Evolutionary conservation across 2,329 filamentous ascomycete species (phyloP).

Genomic region (Xenosphaeropsis pyriputrescens): DNA sequence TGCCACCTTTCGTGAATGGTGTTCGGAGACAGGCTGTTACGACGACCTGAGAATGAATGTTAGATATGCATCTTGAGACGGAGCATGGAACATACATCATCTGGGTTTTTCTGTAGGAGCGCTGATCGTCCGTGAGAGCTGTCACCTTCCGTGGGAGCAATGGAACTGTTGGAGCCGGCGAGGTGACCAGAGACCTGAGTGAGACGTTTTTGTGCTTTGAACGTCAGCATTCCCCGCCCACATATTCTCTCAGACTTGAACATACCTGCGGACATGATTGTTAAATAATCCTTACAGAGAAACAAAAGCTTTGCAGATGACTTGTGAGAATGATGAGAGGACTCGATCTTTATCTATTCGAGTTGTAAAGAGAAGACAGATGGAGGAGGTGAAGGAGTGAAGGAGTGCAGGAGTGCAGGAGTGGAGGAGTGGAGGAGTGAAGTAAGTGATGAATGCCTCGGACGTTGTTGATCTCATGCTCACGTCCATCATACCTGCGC

Average conservation of each 20-base stretch:
- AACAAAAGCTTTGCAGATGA: not conserved
- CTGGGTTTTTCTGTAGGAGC: constrained; percentile 49
- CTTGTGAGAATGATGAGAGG: not conserved
- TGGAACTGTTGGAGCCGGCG: constrained; percentile 21
- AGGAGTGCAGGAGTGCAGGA: no score
- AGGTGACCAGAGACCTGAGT: constrained; percentile 48
- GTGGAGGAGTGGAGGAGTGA: not conserved
- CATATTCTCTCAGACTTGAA: not conserved
- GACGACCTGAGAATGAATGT: constrained; percentile 45
- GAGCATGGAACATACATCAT: constrained; percentile 36
- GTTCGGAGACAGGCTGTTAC: constrained; percentile 87
- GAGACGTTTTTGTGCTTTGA: constrained; percentile 16
- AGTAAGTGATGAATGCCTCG: not conserved
- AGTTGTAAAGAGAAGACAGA: no score
- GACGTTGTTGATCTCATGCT: not conserved
- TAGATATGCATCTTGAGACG: constrained; percentile 7
- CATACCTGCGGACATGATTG: constrained; percentile 3
- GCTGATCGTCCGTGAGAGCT: constrained; percentile 8
- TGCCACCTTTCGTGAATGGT: constrained; percentile 82
- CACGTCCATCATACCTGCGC: not conserved
- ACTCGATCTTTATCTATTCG: no score
- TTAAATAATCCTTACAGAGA: not conserved
- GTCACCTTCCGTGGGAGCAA: constrained; percentile 7
- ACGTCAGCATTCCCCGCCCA: not conserved
- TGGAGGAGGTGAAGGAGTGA: no score